Evolutionary conservation across 305 asterid species (phyloP).

Genomic region (Coffea humblotiana): DNA sequence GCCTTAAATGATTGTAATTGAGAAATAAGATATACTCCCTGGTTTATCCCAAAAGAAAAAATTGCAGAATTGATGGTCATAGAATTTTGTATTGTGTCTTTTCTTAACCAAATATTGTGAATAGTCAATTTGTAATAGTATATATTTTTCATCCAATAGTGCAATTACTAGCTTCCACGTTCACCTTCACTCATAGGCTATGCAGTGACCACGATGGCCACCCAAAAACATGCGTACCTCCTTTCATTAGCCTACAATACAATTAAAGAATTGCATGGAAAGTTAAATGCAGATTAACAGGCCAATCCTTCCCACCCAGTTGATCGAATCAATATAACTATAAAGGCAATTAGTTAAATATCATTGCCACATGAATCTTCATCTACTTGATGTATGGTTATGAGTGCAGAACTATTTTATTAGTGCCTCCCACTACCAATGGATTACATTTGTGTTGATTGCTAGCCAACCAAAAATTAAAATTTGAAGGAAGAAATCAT

Average conservation of each 20-base stretch:
- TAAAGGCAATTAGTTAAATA: not conserved
- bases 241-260: not conserved
- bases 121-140: too few relatives aligned
- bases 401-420: not conserved
- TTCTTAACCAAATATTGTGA: too few relatives aligned
- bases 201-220: not conserved
- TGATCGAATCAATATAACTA: not conserved
- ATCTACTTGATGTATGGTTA: not conserved
- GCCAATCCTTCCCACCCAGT: not conserved
- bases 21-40: not conserved
- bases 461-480: too few relatives aligned
- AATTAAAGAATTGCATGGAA: too few relatives aligned
- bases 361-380: not conserved
- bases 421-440: not conserved
- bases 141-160: not conserved
- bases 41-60: not conserved
- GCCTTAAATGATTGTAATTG: not conserved
- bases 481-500: too few relatives aligned
- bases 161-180: not conserved
- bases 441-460: not conserved
- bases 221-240: conserved; percentile 1
- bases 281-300: too few relatives aligned
- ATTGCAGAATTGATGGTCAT: too few relatives aligned
- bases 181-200: not conserved
- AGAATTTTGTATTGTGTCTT: too few relatives aligned